Evolutionary conservation across 306 rosid species (phyloP).

Genomic region (Oxytropis ochrocephala): DNA sequence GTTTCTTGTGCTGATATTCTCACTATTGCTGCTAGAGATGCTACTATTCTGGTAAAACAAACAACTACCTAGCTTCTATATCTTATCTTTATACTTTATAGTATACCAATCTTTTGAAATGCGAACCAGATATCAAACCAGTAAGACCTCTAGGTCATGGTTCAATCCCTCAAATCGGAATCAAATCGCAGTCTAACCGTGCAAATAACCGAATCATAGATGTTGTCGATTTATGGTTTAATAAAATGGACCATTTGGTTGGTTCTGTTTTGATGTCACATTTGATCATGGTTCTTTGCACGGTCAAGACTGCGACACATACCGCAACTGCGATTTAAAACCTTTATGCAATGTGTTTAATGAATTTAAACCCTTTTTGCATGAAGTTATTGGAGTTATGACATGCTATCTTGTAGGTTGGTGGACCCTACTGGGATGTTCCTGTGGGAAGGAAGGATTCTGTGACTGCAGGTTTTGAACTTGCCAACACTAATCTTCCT

Average conservation of each 20-base stretch:
- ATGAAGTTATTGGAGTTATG: not conserved
- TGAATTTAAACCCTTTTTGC: not conserved
- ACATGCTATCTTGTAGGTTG: constrained; percentile 48
- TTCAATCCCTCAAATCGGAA: too few species aligned
- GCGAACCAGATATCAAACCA: too few species aligned
- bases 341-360: not conserved
- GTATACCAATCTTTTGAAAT: too few species aligned
- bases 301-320: too few species aligned
- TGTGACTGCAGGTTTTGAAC: constrained; percentile 52
- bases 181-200: too few species aligned
- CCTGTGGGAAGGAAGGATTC: constrained; percentile 97
- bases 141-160: too few species aligned
- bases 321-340: too few species aligned
- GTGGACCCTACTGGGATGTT: constrained; percentile 97
- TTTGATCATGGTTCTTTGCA: too few species aligned
- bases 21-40: constrained; percentile 97
- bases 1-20: constrained; percentile 97
- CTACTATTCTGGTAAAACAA: constrained; percentile 67
- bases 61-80: not conserved
- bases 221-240: too few species aligned
- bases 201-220: too few species aligned
- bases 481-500: constrained; percentile 62
- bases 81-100: not conserved
- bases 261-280: too few species aligned
- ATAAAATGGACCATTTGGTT: too few species aligned